phyloP scores from a whole-genome alignment of 768 basidiomycete genomes.

The Collybia sordida region DNA sequence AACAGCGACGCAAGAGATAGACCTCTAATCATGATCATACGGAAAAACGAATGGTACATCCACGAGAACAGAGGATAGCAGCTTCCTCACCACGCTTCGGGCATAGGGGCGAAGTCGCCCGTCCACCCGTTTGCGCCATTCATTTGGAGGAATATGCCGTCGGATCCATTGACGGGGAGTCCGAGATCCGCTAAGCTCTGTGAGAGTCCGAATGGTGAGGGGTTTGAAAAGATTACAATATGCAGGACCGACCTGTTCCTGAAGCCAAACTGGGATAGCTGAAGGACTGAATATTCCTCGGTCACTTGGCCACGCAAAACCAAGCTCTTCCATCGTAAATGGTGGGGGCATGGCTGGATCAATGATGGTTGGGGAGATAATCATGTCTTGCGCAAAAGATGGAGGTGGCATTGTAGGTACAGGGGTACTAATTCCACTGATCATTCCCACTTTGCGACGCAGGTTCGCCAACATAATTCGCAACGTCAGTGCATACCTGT shows the following conservation, averaged over 20 bases:
- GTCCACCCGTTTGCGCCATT: constrained; percentile 72
- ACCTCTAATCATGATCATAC: not conserved
- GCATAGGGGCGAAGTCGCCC: constrained; percentile 72
- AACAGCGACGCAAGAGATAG: not conserved
- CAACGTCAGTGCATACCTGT: constrained; percentile 83
- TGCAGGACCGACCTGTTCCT: constrained; percentile 69
- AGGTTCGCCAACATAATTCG: constrained; percentile 93
- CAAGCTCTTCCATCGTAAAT: constrained; percentile 85
- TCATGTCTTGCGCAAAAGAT: constrained; percentile 53
- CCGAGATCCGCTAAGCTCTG: constrained; percentile 89
- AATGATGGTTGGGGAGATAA: constrained; percentile 58
- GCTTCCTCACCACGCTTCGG: constrained; percentile 74
- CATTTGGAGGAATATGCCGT: constrained; percentile 85
- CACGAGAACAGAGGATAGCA: not conserved
- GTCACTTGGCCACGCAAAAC: constrained; percentile 69
- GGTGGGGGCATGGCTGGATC: constrained; percentile 56
- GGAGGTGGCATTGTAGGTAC: constrained; percentile 53
- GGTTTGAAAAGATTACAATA: not conserved
- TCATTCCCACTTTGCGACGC: constrained; percentile 80
- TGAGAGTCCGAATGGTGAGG: constrained; percentile 6
- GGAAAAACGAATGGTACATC: not conserved
- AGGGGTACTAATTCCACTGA: constrained; percentile 45
- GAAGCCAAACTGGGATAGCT: constrained; percentile 88
- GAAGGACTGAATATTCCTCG: constrained; percentile 71
- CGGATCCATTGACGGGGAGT: constrained; percentile 87